Base-by-base conservation (phyloP, 495 filamentous ascomycete genomes). In the Neurospora sp. region DNA sequence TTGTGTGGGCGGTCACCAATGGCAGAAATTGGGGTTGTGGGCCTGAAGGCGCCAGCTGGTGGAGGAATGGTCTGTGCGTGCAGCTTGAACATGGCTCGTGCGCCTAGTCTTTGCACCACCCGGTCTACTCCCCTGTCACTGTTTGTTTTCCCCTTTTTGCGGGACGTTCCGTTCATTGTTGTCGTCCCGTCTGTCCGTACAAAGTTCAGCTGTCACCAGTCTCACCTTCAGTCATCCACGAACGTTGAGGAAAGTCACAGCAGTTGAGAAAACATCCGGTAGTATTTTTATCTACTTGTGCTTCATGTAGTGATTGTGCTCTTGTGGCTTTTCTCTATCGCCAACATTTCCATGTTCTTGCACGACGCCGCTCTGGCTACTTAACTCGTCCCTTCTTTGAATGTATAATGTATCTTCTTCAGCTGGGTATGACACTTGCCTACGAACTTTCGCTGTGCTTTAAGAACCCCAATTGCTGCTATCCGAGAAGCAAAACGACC, bases 1-100 rank as follows among this genome's bases (percentile, higher is more conserved):
- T 72, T 72, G 71, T 72, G 71, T n/a, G 71, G 71, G 71, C 71
- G 71, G 71, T 72, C 42, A 69, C 9, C 5, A 23, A 5, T 1
- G 71, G 71, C 71, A 72, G 12, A 66, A 66, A 66, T 35, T 66
- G 54, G 54, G 54, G 27, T 35, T 66, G 54, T 66, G 54, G 54
- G 54, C 27, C 54, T 27, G 23, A 2, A 66, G 54, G 27, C 54
- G 54, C 23, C 54, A 66, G 54, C 27, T 35, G 54, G 54, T 66
- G 27, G 54, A 66, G 27, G 14, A 66, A 7, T 66, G 27, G 27
- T 66, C 54, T 66, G 27, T 35, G 54, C 54, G 54, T 66, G 27
- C 23, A 35, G 54, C 14, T 18, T 18, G 2, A 16, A 18, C 27
- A 37, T 35, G 54, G 54, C 54, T 66, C 27, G 54, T 66, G 54